A percentile compares a stretch with the other conserved stretches of the same genome.
These are phyloP conservation scores for Leccinellum albellum DNA, from an alignment of 768 basidiomycete species.

Conservation along the genomic window DNA sequence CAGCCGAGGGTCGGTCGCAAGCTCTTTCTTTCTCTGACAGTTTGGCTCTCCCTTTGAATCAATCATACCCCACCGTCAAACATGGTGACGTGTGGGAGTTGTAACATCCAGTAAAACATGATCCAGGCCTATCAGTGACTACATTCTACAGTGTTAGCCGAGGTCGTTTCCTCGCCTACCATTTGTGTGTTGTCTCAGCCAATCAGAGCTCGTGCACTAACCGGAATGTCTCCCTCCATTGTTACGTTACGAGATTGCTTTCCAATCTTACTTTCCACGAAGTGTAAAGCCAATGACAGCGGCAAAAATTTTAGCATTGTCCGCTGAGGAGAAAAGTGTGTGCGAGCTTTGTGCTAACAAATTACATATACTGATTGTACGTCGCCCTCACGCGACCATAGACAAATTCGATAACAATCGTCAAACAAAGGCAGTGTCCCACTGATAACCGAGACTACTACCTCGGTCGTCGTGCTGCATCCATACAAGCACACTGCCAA, in stretches of 20 bases:
- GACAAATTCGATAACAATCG: not conserved
- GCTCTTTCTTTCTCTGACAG: not conserved
- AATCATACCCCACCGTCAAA: not conserved
- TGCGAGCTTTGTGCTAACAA: not conserved
- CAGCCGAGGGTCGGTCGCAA: not conserved
- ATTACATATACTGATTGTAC: slow-evolving; percentile 10
- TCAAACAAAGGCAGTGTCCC: slow-evolving; percentile 3
- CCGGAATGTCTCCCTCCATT: not conserved
- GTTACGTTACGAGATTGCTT: not conserved
- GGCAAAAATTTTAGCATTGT: not conserved
- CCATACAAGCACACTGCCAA: not conserved
- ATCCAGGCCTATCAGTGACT: not conserved
- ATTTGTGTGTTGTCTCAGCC: not conserved
- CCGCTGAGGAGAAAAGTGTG: not conserved
- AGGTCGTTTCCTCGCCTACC: not conserved
- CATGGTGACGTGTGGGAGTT: not conserved
- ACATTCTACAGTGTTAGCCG: not conserved
- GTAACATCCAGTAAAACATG: not conserved
- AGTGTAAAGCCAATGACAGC: not conserved
- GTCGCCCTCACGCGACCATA: not conserved
- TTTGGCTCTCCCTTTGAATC: not conserved
- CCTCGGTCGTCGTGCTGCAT: not conserved
- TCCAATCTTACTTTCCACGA: not conserved
- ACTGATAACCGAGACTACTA: not conserved
- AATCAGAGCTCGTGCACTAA: not conserved